These are phyloP conservation scores for Cicer bijugum DNA, from an alignment of 306 rosid genomes.

Conservation along the genomic window DNA sequence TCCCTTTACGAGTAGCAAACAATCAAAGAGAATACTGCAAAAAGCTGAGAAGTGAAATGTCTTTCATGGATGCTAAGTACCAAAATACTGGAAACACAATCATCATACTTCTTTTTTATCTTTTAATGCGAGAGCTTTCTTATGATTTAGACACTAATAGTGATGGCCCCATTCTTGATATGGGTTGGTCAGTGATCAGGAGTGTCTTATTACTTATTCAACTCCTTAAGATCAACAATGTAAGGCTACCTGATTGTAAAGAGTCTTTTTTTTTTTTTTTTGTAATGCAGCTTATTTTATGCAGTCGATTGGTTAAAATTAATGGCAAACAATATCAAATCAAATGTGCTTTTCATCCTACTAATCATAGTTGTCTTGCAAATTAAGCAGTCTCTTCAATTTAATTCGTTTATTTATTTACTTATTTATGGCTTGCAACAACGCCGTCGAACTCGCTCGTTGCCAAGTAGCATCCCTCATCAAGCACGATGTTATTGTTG, in stretches of 20 bases:
- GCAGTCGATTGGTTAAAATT: background rate
- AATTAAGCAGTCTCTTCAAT: background rate
- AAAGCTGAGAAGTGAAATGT: background rate
- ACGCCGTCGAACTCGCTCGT: no score
- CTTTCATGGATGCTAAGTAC: background rate
- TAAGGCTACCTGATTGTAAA: background rate
- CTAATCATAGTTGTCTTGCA: no score
- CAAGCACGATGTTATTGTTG: no score
- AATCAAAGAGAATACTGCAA: background rate
- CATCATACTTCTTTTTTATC: background rate
- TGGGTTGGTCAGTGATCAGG: background rate
- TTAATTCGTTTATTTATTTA: background rate
- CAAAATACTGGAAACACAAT: background rate
- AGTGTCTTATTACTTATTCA: background rate
- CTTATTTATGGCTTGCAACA: background rate
- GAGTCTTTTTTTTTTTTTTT: background rate
- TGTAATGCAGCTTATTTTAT: no score
- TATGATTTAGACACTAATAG: background rate
- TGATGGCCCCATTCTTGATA: background rate
- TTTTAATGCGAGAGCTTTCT: background rate
- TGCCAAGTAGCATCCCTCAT: no score
- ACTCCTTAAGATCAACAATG: background rate
- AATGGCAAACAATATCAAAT: background rate
- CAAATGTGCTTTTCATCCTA: background rate
- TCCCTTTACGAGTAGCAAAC: background rate